Evolutionary conservation across 805 yeast genomes (phyloP).

Genomic region (Pichia scutulata): DNA sequence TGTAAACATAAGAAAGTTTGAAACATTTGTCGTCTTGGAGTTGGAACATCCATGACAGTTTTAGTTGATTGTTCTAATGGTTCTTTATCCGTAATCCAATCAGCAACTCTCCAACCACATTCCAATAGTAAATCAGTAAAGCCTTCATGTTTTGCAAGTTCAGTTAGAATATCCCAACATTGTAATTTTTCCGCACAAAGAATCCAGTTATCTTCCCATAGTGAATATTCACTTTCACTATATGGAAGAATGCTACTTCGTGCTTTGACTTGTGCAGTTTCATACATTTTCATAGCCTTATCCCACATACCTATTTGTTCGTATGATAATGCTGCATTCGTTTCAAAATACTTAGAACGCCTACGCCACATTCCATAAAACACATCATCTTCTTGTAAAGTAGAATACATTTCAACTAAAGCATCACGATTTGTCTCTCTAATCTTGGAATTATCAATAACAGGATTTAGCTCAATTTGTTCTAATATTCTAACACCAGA

Average conservation of each 20-base stretch:
- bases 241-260: constrained; percentile 92
- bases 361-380: constrained; percentile 97
- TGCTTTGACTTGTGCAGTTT: constrained; percentile 94
- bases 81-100: constrained; percentile 93
- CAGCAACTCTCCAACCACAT: constrained; percentile 99
- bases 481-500: constrained; percentile 82
- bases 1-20: constrained; percentile 91
- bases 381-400: constrained; percentile 90
- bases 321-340: constrained; percentile 84
- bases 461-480: constrained; percentile 40
- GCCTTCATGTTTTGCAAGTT: constrained; percentile 95
- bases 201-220: constrained; percentile 99
- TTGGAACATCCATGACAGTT: constrained; percentile 97
- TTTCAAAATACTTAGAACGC: constrained; percentile 88
- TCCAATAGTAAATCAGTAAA: constrained; percentile 91
- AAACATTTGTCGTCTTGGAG: constrained; percentile 92
- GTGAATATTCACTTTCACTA: constrained; percentile 87
- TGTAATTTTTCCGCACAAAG: constrained; percentile 93
- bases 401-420: constrained; percentile 77
- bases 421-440: constrained; percentile 87
- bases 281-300: constrained; percentile 87
- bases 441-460: constrained; percentile 60
- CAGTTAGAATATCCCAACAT: constrained; percentile 97
- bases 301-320: constrained; percentile 96
- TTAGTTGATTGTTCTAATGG: constrained; percentile 91